phyloP scores from a whole-genome alignment of 148 eudicot species.

The Rhododendron griersonianum region DNA sequence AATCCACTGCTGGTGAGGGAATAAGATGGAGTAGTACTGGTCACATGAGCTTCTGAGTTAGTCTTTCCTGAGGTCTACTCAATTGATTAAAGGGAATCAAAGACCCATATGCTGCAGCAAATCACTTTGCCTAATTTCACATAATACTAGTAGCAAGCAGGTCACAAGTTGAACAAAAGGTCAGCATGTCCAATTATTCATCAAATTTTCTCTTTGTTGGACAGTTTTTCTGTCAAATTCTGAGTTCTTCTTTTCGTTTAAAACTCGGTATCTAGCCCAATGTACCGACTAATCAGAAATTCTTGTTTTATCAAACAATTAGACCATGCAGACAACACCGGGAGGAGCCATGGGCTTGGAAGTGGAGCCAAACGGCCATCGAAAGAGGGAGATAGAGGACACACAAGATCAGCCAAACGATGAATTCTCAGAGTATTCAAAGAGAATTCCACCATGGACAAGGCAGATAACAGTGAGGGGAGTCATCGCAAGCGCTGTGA shows the following conservation, averaged over 20 bases:
- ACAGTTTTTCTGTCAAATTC: neutral
- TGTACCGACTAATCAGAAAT: neutral
- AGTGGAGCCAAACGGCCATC: neutral
- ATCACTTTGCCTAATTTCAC: neutral
- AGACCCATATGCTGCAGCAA: neutral
- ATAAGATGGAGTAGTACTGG: neutral
- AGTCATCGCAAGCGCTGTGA: conserved; percentile 42
- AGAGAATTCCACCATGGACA: conserved; percentile 64
- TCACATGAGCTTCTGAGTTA: neutral
- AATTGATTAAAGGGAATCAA: neutral
- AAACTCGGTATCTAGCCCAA: neutral
- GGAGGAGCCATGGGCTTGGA: neutral
- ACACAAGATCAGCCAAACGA: conserved; percentile 8
- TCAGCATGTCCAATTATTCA: neutral
- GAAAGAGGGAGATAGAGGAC: conserved; percentile 24
- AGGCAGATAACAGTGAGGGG: conserved; percentile 71
- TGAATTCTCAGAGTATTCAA: neutral
- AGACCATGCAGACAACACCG: neutral
- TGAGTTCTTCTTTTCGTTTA: neutral
- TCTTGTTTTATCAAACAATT: neutral
- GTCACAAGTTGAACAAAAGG: neutral
- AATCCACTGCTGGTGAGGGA: neutral
- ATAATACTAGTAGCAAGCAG: neutral
- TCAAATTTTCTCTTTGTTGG: neutral
- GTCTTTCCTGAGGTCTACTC: neutral